Percentiles rank a stretch among this genome's conserved stretches.
These are phyloP conservation scores for Adiantum capillusveneris DNA, from an alignment of 75 land plant genomes.

Conservation along the genomic window DNA sequence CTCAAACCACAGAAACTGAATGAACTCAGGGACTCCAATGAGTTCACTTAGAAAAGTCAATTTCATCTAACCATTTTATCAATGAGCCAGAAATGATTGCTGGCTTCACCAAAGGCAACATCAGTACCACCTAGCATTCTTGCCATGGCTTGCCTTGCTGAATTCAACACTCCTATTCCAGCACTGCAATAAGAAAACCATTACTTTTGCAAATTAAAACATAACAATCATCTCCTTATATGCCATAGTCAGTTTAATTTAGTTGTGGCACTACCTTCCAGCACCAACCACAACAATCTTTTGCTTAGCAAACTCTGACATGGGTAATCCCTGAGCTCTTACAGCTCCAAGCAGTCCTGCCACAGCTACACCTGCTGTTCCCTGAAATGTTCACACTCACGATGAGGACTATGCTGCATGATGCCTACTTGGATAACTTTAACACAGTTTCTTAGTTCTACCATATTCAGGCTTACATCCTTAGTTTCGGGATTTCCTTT, in stretches of 20 bases:
- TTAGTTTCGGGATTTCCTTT: no score
- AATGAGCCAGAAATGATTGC: constrained; percentile 82
- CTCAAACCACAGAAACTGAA: no score
- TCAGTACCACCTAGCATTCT: constrained; percentile 78
- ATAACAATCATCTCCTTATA: neutral
- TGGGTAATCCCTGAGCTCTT: constrained; percentile 90
- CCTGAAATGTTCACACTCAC: no score
- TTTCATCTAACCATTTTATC: constrained; percentile 65
- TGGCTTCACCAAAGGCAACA: constrained; percentile 64
- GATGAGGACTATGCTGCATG: no score
- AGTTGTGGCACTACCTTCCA: constrained; percentile 81
- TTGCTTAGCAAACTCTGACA: constrained; percentile 88
- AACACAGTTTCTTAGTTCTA: no score
- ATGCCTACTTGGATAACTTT: no score
- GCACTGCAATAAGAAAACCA: constrained; percentile 51
- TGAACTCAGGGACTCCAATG: no score
- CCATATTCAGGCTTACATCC: no score
- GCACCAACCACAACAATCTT: constrained; percentile 99
- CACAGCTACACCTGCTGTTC: constrained; percentile 98
- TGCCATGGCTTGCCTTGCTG: constrained; percentile 92
- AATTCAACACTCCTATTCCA: constrained; percentile 89
- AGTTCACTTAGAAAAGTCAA: neutral
- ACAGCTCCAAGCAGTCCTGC: constrained; percentile 99
- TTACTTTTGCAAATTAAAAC: neutral
- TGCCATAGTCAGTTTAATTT: neutral